A percentile compares a stretch with the other conserved stretches of the same genome.
Evolutionary conservation across 805 yeast genomes (phyloP).

Genomic region (Wickerhamiella sorbophila): DNA sequence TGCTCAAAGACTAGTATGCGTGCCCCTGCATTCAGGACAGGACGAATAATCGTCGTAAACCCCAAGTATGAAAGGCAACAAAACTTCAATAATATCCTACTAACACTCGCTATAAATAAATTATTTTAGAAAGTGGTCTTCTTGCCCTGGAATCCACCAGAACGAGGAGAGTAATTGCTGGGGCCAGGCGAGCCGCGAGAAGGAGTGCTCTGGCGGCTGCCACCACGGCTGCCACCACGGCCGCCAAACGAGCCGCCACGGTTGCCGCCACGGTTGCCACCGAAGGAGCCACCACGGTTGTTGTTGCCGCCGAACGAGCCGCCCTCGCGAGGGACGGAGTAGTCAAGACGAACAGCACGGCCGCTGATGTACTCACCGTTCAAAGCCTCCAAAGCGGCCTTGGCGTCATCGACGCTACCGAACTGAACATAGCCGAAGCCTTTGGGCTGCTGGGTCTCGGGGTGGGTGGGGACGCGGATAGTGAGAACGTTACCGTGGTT

Average conservation of each 20-base stretch:
- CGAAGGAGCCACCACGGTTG: conserved; percentile 15
- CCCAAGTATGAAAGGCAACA: too few species aligned
- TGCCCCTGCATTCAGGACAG: too few species aligned
- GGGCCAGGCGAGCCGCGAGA: conserved; percentile 1
- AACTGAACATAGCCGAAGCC: conserved; percentile 98
- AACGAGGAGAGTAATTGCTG: conserved; percentile 24
- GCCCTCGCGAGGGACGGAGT: conserved; percentile 74
- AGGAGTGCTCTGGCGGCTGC: conserved; percentile 27
- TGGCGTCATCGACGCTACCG: conserved; percentile 75
- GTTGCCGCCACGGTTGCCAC: conserved; percentile 14
- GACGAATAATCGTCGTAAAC: too few species aligned
- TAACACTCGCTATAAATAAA: neutral
- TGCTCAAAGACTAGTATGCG: too few species aligned
- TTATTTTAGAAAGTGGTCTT: conserved; percentile 25
- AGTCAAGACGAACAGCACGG: conserved; percentile 90
- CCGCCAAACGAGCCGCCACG: conserved; percentile 15
- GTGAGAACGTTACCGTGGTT: conserved; percentile 71
- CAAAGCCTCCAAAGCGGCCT: conserved; percentile 70
- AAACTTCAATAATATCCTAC: too few species aligned
- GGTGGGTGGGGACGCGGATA: conserved; percentile 94
- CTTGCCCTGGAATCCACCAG: conserved; percentile 53
- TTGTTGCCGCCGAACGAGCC: conserved; percentile 18
- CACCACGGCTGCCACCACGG: conserved; percentile 20
- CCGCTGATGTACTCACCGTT: conserved; percentile 84
- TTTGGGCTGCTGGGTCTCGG: conserved; percentile 97